Base-by-base conservation (phyloP, 768 basidiomycete species). In the Agaricus subrufescens region DNA sequence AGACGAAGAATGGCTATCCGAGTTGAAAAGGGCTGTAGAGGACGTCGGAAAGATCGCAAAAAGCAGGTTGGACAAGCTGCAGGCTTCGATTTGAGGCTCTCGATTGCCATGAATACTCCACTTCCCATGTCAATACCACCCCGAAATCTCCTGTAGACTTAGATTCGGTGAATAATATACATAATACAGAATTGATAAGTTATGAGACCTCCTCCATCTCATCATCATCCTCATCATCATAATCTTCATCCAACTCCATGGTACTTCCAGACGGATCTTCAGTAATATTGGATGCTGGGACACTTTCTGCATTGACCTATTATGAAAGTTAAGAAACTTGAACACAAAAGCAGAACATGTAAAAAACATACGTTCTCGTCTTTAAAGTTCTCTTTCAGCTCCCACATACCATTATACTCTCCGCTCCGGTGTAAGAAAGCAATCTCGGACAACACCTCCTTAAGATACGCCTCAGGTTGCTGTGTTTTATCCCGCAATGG, bases 401-500 rank as follows among this genome's bases (percentile, higher is more conserved):
- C 87, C 85, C 87, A 94, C 58, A 84, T 71, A 8, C 90, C 90
- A 50, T 87, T 89, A 66, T 81, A 75, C 69, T 94, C 91, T 39
- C 93, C 93, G 46, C 83, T 85, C 50, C 87, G 83, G 67, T 92
- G 84, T 46, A 93, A 74, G 52, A 75, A 80, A 3, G 87, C 93
- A 49, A 94, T 85, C 60, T 91, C 88, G 29, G 73, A 74, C 30
- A 96, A 72, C 2, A 89, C 84, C 62, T 94, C 91, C 65, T 92
- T 92, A 60, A 96, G 82, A 66, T 91, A 94, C 10, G 77, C 83
- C 68, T 92, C 90, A 1, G 92, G 91, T 66, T 96, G 92, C 66
- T 91, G 86, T 0, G 89, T 90, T 59, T 81, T 82, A 64, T 91
- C 87, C 43, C 90, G 82, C 52, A 94, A 73, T 1, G 81, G 73